phyloP scores from a whole-genome alignment of 805 yeast genomes.

The Saccharomycopsis fermentans region DNA sequence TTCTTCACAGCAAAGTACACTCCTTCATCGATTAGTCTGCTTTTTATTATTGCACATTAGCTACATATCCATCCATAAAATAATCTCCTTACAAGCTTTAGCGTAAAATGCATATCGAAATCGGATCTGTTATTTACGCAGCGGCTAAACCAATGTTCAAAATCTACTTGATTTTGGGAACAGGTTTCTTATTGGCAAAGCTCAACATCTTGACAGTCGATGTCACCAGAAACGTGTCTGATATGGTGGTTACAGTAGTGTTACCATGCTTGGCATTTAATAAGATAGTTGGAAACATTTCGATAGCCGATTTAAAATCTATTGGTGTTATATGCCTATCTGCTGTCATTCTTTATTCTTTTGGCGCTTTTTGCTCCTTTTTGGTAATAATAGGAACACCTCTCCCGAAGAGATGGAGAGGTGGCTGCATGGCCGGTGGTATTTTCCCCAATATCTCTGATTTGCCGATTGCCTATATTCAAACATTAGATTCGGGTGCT shows the following conservation, averaged over 20 bases:
- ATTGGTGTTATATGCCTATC: conserved; percentile 55
- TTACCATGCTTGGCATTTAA: conserved; percentile 70
- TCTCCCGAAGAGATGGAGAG: conserved; percentile 64
- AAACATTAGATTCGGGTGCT: conserved; percentile 56
- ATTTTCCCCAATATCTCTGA: conserved; percentile 73
- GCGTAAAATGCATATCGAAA: conserved; percentile 1
- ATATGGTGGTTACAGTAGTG: conserved; percentile 55
- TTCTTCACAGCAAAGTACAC: background rate
- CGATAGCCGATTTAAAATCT: conserved; percentile 56
- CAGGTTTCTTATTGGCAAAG: conserved; percentile 58
- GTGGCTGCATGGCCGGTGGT: conserved; percentile 66
- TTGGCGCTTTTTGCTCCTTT: conserved; percentile 36
- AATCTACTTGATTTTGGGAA: conserved; percentile 58
- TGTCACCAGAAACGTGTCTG: conserved; percentile 59
- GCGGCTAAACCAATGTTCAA: conserved; percentile 83
- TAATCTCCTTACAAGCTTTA: background rate
- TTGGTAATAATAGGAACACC: conserved; percentile 39
- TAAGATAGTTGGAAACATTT: conserved; percentile 57
- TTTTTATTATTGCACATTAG: background rate
- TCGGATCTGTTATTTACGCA: conserved; percentile 64
- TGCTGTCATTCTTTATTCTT: conserved; percentile 33
- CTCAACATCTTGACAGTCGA: conserved; percentile 55
- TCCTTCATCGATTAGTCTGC: background rate
- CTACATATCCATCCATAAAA: no score
- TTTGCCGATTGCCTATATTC: conserved; percentile 75